These are phyloP conservation scores for Zopfia rhizophila DNA, from an alignment of 2,329 filamentous ascomycete genomes.

Conservation along the genomic window DNA sequence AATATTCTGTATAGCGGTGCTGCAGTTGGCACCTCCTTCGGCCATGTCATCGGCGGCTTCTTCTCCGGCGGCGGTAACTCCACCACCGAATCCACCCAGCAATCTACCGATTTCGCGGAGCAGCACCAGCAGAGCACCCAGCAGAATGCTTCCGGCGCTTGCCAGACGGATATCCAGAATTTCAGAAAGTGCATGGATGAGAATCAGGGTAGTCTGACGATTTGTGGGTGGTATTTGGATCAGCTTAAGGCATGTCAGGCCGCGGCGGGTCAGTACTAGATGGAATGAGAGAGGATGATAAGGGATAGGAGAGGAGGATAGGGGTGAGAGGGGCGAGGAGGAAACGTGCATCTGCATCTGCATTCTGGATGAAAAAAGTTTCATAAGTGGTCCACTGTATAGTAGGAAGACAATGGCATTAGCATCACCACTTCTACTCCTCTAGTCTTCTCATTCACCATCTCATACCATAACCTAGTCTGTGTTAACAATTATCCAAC, in stretches of 20 bases:
- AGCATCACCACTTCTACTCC: too few relatives aligned
- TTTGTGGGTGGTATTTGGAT: constrained; percentile 98
- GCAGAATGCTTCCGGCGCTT: constrained; percentile 56
- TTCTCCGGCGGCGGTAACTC: constrained; percentile 78
- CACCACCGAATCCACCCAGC: constrained; percentile 57
- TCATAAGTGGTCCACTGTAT: constrained; percentile 5
- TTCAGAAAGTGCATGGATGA: constrained; percentile 98
- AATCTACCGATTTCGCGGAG: constrained; percentile 41
- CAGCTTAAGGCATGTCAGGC: constrained; percentile 74
- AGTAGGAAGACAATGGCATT: too few relatives aligned
- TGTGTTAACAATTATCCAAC: too few relatives aligned
- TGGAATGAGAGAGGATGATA: background rate
- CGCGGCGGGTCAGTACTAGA: constrained; percentile 60
- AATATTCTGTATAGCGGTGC: constrained; percentile 89
- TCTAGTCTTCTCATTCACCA: too few relatives aligned
- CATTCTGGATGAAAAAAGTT: constrained; percentile 1
- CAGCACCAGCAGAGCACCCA: constrained; percentile 41
- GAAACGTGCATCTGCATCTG: constrained; percentile 9
- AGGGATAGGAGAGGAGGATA: constrained; percentile 3
- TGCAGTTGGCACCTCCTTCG: constrained; percentile 93
- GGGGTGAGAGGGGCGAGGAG: background rate
- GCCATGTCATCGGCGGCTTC: constrained; percentile 90
- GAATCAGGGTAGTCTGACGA: constrained; percentile 90
- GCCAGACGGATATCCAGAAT: constrained; percentile 79
- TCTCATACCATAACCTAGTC: too few relatives aligned